Percentiles rank a stretch among this genome's conserved stretches.
phyloP scores from a whole-genome alignment of 208 protist genomes.

The Endotrypanum monterogeii region DNA sequence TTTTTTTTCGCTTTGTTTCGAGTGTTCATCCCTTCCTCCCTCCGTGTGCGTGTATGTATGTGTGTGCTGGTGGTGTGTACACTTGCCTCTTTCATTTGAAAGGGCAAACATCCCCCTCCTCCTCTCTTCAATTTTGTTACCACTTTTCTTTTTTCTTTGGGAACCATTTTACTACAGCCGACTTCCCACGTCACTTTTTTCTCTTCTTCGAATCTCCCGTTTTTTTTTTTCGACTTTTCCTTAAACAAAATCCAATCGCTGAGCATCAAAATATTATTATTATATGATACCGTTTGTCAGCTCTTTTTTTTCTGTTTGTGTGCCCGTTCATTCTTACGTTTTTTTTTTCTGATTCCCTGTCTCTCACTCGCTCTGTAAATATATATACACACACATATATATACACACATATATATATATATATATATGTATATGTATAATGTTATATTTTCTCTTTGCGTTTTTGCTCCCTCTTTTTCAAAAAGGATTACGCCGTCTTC shows the following conservation, averaged over 20 bases:
- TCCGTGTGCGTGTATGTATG: background rate
- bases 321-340: background rate
- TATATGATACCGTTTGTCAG: background rate
- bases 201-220: background rate
- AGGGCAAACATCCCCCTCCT: conserved; percentile 5
- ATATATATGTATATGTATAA: background rate
- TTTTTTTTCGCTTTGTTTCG: background rate
- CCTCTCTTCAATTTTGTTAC: background rate
- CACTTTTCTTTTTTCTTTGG: too few species aligned
- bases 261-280: background rate
- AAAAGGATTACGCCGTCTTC: background rate
- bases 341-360: background rate
- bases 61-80: conserved; percentile 14
- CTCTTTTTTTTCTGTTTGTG: background rate
- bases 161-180: background rate
- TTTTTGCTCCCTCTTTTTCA: background rate
- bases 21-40: background rate
- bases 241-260: background rate
- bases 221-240: background rate
- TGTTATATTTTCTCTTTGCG: background rate
- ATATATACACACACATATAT: too few species aligned
- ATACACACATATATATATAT: too few species aligned
- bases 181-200: too few species aligned
- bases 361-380: too few species aligned
- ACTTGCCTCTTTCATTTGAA: conserved; percentile 11